Percentiles rank a stretch among this genome's conserved stretches.
These are phyloP conservation scores for Deuterostichococcus epilithicus DNA, from an alignment of 139 green algal genomes.

Conservation along the genomic window DNA sequence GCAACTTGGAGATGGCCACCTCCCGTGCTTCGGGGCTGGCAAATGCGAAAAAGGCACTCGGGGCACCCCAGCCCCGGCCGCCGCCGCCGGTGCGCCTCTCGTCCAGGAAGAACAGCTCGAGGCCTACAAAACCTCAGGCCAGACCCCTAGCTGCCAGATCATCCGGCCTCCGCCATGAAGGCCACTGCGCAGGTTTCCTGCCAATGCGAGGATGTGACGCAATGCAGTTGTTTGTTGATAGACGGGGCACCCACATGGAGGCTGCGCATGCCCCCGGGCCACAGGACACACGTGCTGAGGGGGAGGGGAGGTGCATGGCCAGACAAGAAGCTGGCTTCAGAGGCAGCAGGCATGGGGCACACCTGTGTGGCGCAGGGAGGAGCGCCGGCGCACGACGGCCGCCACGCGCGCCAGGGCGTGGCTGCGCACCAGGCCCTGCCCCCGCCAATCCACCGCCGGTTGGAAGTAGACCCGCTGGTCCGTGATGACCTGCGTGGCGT, in stretches of 20 bases:
- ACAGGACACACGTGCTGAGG: no score
- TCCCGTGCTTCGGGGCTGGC: slow-evolving; percentile 49
- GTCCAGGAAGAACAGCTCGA: slow-evolving; percentile 33
- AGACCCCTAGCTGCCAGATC: not conserved
- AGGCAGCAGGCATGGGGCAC: no score
- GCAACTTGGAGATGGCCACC: slow-evolving; percentile 28
- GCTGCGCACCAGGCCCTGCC: slow-evolving; percentile 46
- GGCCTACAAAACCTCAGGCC: slow-evolving; percentile 11
- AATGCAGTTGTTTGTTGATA: no score
- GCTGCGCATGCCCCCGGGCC: no score
- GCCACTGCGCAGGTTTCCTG: not conserved
- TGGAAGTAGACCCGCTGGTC: slow-evolving; percentile 82
- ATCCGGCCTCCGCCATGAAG: not conserved
- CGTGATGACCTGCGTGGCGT: slow-evolving; percentile 41
- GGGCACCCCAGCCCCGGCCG: slow-evolving; percentile 55
- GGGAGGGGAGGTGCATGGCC: not conserved
- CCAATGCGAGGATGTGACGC: no score
- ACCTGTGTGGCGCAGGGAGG: slow-evolving; percentile 39
- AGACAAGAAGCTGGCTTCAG: no score
- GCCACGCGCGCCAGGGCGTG: slow-evolving; percentile 69
- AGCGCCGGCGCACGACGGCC: slow-evolving; percentile 65
- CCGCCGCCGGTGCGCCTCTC: not conserved
- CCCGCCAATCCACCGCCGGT: slow-evolving; percentile 73
- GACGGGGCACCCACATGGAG: no score
- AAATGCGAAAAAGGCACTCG: slow-evolving; percentile 78